Conservation (phyloP, 2,329 filamentous ascomycete genomes). For the Cordyceps cateniannulata region DNA sequence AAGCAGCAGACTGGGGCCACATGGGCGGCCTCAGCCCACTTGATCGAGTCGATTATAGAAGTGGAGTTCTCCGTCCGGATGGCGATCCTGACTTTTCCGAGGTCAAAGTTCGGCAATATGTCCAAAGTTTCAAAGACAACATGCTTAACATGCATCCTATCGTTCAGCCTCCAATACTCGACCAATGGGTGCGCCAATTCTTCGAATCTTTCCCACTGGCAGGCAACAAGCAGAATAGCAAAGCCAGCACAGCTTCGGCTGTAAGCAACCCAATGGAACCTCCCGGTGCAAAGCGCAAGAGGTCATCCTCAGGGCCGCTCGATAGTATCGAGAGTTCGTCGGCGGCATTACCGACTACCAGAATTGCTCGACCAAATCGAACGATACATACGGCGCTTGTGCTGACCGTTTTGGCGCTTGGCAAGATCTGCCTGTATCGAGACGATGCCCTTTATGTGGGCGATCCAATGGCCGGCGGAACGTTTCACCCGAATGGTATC, state of each 20-base stretch:
- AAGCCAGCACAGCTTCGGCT: conserved; percentile 27
- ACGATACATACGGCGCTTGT: conserved; percentile 77
- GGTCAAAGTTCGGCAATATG: conserved; percentile 44
- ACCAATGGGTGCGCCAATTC: conserved; percentile 47
- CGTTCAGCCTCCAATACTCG: conserved; percentile 46
- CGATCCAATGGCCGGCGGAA: conserved; percentile 28
- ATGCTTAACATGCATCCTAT: conserved; percentile 62
- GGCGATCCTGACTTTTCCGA: conserved; percentile 50
- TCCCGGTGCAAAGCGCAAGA: conserved; percentile 47
- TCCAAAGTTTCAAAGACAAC: conserved; percentile 51
- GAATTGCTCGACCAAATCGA: conserved; percentile 48
- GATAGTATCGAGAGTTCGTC: conserved; percentile 26
- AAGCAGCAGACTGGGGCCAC: conserved; percentile 54
- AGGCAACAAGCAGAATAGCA: conserved; percentile 23
- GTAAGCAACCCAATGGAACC: conserved; percentile 23
- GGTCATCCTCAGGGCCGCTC: conserved; percentile 36
- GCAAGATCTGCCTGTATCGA: conserved; percentile 65
- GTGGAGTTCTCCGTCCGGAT: conserved; percentile 32
- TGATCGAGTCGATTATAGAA: conserved; percentile 32
- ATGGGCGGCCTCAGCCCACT: conserved; percentile 44
- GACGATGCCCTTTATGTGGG: conserved; percentile 45
- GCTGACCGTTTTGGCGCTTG: conserved; percentile 75
- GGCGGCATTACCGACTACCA: conserved; percentile 26
- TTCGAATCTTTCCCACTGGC: conserved; percentile 38
- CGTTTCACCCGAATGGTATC: conserved; percentile 41